Evolutionary conservation across 208 protist genomes (phyloP).

Genomic region (Wallacemonas collosoma): DNA sequence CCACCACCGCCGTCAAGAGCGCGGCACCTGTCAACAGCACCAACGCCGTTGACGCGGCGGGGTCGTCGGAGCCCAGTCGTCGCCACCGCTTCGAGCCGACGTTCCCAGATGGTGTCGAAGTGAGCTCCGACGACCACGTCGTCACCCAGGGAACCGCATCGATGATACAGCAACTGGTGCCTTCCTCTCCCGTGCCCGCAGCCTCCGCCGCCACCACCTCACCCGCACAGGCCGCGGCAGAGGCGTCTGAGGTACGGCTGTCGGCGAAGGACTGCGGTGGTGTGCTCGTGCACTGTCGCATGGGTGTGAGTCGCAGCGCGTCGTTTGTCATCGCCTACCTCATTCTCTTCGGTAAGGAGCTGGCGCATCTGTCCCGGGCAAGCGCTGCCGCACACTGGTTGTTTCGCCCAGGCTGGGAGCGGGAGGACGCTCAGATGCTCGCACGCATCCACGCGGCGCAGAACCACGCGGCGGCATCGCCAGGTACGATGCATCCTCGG

Average conservation of each 20-base stretch:
- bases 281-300: slow-evolving; percentile 82
- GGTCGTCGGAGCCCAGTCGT: not conserved
- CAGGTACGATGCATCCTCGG: too few relatives aligned
- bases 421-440: slow-evolving; percentile 27
- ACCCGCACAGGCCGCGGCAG: not conserved
- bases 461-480: not conserved
- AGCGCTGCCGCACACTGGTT: not conserved
- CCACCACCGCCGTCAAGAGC: not conserved
- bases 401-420: not conserved
- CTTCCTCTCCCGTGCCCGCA: not conserved
- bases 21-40: not conserved
- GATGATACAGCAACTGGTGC: not conserved
- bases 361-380: slow-evolving; percentile 22
- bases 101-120: not conserved
- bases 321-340: slow-evolving; percentile 79
- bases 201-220: not conserved
- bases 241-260: not conserved
- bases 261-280: slow-evolving; percentile 45
- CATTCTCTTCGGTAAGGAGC: slow-evolving; percentile 65
- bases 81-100: slow-evolving; percentile 3
- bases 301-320: slow-evolving; percentile 82
- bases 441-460: slow-evolving; percentile 24
- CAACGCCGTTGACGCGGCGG: not conserved
- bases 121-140: not conserved
- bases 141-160: not conserved